These are phyloP conservation scores for Tricholoma sp. DNA, from an alignment of 768 basidiomycete species.

Conservation along the genomic window DNA sequence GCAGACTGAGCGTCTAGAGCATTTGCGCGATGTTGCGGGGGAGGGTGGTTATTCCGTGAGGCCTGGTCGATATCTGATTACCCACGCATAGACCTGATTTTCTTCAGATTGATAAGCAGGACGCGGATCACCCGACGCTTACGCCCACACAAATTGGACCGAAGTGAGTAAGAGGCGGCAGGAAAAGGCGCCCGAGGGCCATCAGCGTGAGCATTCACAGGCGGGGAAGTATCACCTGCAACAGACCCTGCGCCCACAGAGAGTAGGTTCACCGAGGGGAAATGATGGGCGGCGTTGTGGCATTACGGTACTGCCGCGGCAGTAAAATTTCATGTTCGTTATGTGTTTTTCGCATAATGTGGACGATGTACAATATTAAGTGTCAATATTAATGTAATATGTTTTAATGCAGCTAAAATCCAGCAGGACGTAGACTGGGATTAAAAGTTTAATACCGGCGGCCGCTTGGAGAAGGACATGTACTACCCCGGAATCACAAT, in stretches of 20 bases:
- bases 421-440: neutral
- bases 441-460: neutral
- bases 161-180: conserved; percentile 54
- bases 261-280: conserved; percentile 22
- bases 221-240: neutral
- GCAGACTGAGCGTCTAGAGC: conserved; percentile 37
- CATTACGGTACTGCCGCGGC: neutral
- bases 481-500: neutral
- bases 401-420: neutral
- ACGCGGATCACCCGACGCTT: conserved; percentile 4
- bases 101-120: conserved; percentile 33
- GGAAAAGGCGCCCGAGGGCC: conserved; percentile 70
- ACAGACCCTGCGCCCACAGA: conserved; percentile 28
- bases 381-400: neutral
- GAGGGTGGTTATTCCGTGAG: neutral
- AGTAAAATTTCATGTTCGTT: neutral
- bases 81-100: conserved; percentile 23
- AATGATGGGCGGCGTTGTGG: conserved; percentile 6
- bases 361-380: neutral
- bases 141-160: conserved; percentile 16
- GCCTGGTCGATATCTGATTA: neutral
- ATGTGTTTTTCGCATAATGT: neutral
- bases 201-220: conserved; percentile 9
- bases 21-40: neutral
- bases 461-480: neutral